Percentiles rank a stretch among this genome's conserved stretches.
Conservation (phyloP, 257 asterid species). For the Jaltomata sinuosa region DNA sequence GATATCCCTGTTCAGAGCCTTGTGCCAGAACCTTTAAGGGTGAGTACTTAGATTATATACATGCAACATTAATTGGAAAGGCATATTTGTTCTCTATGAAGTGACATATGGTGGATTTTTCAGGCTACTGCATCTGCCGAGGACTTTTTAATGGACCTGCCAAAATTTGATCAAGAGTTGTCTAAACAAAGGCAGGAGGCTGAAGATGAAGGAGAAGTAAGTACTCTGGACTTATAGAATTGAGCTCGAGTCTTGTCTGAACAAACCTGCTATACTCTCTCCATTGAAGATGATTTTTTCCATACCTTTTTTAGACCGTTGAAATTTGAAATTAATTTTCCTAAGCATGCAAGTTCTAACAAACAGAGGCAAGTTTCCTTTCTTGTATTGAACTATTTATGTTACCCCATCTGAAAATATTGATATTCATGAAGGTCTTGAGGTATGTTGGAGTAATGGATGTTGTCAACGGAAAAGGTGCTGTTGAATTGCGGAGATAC, state of each 20-base stretch:
- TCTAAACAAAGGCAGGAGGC: slow-evolving; percentile 77
- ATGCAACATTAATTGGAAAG: background rate
- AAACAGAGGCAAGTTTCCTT: background rate
- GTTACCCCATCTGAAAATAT: background rate
- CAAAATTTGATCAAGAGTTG: slow-evolving; percentile 59
- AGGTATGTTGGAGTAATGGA: slow-evolving; percentile 94
- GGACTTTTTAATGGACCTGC: slow-evolving; percentile 67
- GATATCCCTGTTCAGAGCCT: slow-evolving; percentile 77
- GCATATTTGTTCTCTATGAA: background rate
- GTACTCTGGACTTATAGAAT: slow-evolving; percentile 13
- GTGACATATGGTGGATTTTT: slow-evolving; percentile 14
- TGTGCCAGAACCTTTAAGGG: slow-evolving; percentile 85
- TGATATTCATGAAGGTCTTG: slow-evolving; percentile 52
- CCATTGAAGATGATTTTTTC: background rate
- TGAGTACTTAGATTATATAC: slow-evolving; percentile 6
- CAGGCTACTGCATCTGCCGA: slow-evolving; percentile 66
- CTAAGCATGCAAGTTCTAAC: background rate
- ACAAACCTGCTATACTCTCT: background rate
- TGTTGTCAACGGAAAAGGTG: slow-evolving; percentile 68
- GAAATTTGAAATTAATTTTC: background rate
- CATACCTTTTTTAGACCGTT: background rate
- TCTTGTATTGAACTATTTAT: background rate
- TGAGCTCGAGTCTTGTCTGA: background rate
- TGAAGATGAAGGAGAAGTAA: slow-evolving; percentile 82
- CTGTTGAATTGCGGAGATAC: slow-evolving; percentile 69